Evolutionary conservation across 306 rosid genomes (phyloP).

Genomic region (Elaeagnus macrophylla): DNA sequence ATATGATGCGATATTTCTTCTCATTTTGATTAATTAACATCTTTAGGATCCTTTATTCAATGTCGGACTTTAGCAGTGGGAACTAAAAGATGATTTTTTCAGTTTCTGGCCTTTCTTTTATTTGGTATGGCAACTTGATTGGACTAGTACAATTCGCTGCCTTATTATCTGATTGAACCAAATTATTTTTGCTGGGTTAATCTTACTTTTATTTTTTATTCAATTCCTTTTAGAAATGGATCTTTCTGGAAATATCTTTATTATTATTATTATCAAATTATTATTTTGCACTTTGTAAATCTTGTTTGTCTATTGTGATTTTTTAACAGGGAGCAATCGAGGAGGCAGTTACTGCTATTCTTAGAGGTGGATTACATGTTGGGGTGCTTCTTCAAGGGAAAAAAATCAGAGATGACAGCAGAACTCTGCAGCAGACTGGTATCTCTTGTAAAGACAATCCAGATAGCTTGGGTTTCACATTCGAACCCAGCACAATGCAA

Average conservation of each 20-base stretch:
- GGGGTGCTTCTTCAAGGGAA: constrained; percentile 72
- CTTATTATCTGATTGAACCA: too few relatives aligned
- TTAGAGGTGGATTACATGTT: constrained; percentile 58
- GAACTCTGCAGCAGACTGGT: constrained; percentile 75
- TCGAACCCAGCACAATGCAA: constrained; percentile 59
- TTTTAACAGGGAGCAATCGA: constrained; percentile 58
- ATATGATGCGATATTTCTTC: constrained; percentile 2
- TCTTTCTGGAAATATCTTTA: constrained; percentile 1
- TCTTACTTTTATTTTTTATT: too few relatives aligned
- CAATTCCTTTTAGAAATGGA: too few relatives aligned
- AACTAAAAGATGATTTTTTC: not conserved
- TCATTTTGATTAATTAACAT: constrained; percentile 1
- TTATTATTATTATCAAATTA: constrained; percentile 2
- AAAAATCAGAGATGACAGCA: constrained; percentile 65
- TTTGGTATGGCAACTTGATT: not conserved
- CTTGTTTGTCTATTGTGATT: not conserved
- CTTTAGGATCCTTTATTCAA: not conserved
- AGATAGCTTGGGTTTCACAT: constrained; percentile 53
- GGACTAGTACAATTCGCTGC: not conserved
- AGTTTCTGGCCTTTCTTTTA: not conserved
- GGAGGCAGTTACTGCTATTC: constrained; percentile 71
- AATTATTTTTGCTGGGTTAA: too few relatives aligned
- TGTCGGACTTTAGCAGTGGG: not conserved
- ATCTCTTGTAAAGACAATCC: constrained; percentile 63
- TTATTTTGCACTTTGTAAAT: not conserved